Conservation (phyloP, 768 basidiomycete genomes). For the Pisolithus albus region DNA sequence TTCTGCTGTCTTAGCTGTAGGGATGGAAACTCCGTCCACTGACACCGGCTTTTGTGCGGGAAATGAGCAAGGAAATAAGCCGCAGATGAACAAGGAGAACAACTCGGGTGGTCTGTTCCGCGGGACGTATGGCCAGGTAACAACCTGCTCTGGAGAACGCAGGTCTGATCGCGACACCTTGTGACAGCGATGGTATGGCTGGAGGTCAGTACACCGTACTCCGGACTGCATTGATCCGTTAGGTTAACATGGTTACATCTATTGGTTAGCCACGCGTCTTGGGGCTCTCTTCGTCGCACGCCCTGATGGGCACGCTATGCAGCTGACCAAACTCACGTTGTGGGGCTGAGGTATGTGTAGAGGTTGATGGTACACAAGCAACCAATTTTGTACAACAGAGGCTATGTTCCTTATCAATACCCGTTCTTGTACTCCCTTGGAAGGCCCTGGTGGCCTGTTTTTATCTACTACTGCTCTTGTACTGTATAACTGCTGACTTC, state of each 20-base stretch:
- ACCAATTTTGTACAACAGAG: background rate
- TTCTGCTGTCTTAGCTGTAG: slow-evolving; percentile 32
- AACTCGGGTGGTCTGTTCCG: slow-evolving; percentile 30
- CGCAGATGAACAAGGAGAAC: slow-evolving; percentile 8
- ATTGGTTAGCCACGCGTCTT: slow-evolving; percentile 30
- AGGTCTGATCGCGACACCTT: slow-evolving; percentile 30
- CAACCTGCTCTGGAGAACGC: slow-evolving; percentile 32
- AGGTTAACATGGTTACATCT: background rate
- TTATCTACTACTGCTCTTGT: no score
- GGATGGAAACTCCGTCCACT: slow-evolving; percentile 32
- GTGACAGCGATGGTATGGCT: slow-evolving; percentile 22
- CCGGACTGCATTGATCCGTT: background rate
- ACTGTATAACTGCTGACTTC: no score
- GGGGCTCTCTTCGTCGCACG: slow-evolving; percentile 37
- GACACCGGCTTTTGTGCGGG: slow-evolving; percentile 3
- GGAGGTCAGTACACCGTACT: slow-evolving; percentile 21
- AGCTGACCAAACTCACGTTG: slow-evolving; percentile 34
- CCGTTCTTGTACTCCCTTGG: slow-evolving; percentile 7
- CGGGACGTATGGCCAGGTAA: slow-evolving; percentile 39
- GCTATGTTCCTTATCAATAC: background rate
- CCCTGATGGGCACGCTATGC: slow-evolving; percentile 26
- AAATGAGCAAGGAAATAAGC: background rate
- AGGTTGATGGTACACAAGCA: background rate
- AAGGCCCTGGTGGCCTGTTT: no score
- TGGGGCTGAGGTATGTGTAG: slow-evolving; percentile 28